These are phyloP conservation scores for Scedosporium dehoogii DNA, from an alignment of 2,329 filamentous ascomycete genomes.

Conservation along the genomic window DNA sequence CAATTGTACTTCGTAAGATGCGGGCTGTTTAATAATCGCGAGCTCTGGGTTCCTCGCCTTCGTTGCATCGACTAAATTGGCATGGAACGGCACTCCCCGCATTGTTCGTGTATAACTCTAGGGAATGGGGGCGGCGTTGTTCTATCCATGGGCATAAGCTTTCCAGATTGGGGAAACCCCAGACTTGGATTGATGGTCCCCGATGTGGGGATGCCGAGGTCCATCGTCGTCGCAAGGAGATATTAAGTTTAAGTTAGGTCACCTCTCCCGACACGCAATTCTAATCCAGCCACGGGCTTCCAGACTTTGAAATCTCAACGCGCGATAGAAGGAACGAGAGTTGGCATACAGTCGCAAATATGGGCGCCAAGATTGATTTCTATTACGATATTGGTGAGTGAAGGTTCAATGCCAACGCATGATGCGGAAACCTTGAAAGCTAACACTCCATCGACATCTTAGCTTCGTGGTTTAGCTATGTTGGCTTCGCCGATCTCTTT, in stretches of 20 bases:
- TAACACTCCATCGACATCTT: background rate
- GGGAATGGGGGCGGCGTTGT: background rate
- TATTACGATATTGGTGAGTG: conserved; percentile 57
- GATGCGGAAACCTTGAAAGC: background rate
- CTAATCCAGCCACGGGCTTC: too few species aligned
- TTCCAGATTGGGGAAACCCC: background rate
- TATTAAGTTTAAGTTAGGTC: background rate
- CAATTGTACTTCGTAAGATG: background rate
- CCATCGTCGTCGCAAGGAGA: background rate
- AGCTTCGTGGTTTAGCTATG: conserved; percentile 58
- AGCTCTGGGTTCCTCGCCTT: background rate
- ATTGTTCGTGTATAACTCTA: too few species aligned
- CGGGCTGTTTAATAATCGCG: background rate
- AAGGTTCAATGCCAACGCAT: background rate
- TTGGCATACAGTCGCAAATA: conserved; percentile 19
- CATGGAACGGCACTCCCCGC: too few species aligned
- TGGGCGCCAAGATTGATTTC: conserved; percentile 53
- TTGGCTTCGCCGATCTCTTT: conserved; percentile 46
- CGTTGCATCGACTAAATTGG: background rate
- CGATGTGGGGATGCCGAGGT: background rate
- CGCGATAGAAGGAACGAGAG: too few species aligned
- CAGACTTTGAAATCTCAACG: too few species aligned
- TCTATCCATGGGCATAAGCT: background rate
- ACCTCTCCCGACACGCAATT: background rate
- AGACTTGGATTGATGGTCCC: background rate